Conservation (phyloP, 805 yeast genomes). For the Yarrowia bubula region DNA sequence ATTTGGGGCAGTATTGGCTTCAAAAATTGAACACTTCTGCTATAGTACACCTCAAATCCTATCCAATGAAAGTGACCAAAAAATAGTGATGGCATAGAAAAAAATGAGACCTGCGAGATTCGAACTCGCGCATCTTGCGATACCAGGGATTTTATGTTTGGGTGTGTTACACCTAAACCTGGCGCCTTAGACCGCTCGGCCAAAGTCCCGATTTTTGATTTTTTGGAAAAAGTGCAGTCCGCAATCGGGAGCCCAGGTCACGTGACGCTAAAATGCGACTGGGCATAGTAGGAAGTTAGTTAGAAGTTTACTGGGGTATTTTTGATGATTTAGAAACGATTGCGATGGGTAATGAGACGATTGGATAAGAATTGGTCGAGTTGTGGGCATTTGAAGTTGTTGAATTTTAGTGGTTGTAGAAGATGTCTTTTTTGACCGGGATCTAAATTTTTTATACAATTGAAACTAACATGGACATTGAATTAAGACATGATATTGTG, state of each 20-base stretch:
- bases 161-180: slow-evolving; percentile 26
- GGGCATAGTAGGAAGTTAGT: background rate
- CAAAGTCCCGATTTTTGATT: slow-evolving; percentile 16
- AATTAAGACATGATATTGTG: too few species aligned
- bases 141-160: slow-evolving; percentile 25
- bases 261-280: background rate
- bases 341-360: too few species aligned
- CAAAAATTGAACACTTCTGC: too few species aligned
- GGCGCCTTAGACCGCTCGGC: slow-evolving; percentile 29
- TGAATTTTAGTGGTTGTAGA: too few species aligned
- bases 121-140: slow-evolving; percentile 28
- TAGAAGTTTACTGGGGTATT: background rate
- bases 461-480: too few species aligned
- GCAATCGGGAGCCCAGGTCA: background rate
- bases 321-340: background rate
- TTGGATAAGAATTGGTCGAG: too few species aligned
- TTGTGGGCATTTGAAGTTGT: too few species aligned
- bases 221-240: background rate
- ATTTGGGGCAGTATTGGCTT: too few species aligned
- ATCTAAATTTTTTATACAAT: too few species aligned
- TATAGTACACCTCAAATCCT: background rate
- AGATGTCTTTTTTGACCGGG: too few species aligned
- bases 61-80: background rate
- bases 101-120: slow-evolving; percentile 25
- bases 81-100: background rate